Conservation (phyloP, 2,329 filamentous ascomycete species). For the Purpureocillium takamizusanense region DNA sequence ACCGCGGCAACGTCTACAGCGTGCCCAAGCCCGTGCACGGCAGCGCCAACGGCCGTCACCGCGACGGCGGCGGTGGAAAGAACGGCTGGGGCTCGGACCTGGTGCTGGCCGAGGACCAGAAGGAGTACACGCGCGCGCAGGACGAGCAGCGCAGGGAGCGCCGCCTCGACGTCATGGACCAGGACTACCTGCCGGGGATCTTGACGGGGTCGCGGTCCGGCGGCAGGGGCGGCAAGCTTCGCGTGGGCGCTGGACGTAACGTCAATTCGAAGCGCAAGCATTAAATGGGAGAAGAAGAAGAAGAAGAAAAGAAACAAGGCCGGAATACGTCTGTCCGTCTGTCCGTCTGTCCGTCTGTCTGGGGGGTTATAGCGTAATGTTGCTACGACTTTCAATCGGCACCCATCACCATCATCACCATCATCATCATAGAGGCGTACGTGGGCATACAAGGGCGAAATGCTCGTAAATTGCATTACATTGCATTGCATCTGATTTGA, state of each 20-base stretch:
- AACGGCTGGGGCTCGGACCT: constrained; percentile 78
- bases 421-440: background rate
- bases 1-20: constrained; percentile 82
- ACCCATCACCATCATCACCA: background rate
- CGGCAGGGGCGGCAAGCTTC: constrained; percentile 52
- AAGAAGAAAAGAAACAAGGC: background rate
- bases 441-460: background rate
- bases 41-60: constrained; percentile 66
- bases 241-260: constrained; percentile 76
- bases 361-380: too few relatives aligned
- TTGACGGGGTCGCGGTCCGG: constrained; percentile 68
- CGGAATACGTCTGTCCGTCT: too few relatives aligned
- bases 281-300: constrained; percentile 12
- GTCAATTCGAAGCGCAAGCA: constrained; percentile 70
- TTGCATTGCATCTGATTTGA: background rate
- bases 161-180: constrained; percentile 83
- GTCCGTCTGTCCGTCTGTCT: too few relatives aligned
- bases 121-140: constrained; percentile 67
- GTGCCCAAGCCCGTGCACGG: constrained; percentile 86
- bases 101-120: constrained; percentile 90
- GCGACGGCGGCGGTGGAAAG: constrained; percentile 66
- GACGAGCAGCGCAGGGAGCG: constrained; percentile 56
- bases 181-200: constrained; percentile 82
- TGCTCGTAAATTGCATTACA: background rate
- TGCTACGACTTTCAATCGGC: background rate